Evolutionary conservation across 306 rosid species (phyloP).

Genomic region (Vigna mungo): DNA sequence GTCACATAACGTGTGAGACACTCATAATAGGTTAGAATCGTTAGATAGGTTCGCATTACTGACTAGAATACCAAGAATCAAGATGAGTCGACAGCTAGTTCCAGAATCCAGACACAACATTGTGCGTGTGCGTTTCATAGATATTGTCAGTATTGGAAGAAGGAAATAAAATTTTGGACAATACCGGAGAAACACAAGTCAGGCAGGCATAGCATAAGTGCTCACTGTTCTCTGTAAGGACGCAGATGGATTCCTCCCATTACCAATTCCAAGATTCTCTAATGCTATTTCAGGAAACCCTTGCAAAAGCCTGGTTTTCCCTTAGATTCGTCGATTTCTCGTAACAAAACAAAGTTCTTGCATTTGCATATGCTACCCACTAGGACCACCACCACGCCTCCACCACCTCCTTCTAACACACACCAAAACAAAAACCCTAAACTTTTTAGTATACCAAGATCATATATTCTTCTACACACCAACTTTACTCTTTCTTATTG

Average conservation of each 20-base stretch:
- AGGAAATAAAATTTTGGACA: conserved; percentile 11
- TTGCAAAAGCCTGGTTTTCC: conserved; percentile 55
- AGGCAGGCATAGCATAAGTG: conserved; percentile 35
- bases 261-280: conserved; percentile 55
- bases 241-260: conserved; percentile 53
- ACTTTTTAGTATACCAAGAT: conserved; percentile 47
- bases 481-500: conserved; percentile 33
- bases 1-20: conserved; percentile 27
- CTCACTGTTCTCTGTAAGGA: conserved; percentile 40
- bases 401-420: conserved; percentile 14
- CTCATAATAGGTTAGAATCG: conserved; percentile 5
- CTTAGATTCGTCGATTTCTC: conserved; percentile 63
- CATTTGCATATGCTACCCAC: conserved; percentile 55
- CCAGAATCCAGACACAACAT: conserved; percentile 22
- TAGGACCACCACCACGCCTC: conserved; percentile 44
- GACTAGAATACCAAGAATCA: conserved; percentile 25
- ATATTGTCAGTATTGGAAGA: conserved; percentile 33
- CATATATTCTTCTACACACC: conserved; percentile 18
- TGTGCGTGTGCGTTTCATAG: conserved; percentile 25
- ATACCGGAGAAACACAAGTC: conserved; percentile 36
- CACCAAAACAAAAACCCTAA: conserved; percentile 37
- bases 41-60: conserved; percentile 10
- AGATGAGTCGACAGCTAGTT: conserved; percentile 24
- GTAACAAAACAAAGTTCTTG: conserved; percentile 59
- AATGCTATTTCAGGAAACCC: conserved; percentile 59